phyloP scores from a whole-genome alignment of 768 basidiomycete species.

The Trametes punicea region DNA sequence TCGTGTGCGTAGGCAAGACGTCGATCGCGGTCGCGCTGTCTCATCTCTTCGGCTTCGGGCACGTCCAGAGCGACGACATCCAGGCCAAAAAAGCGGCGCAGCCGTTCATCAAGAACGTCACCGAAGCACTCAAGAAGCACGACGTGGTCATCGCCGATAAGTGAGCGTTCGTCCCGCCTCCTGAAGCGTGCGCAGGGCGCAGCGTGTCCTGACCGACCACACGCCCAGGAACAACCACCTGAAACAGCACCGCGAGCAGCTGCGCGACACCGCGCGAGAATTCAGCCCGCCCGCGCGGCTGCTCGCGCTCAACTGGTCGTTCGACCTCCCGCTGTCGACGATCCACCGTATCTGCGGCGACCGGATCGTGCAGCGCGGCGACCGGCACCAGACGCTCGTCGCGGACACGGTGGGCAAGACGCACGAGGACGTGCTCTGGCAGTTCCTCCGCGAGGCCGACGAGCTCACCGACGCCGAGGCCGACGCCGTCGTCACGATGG shows the following conservation, averaged over 20 bases:
- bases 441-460: constrained; percentile 66
- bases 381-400: constrained; percentile 80
- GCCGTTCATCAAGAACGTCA: constrained; percentile 70
- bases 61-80: constrained; percentile 93
- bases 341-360: constrained; percentile 75
- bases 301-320: constrained; percentile 77
- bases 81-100: constrained; percentile 69
- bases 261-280: constrained; percentile 52
- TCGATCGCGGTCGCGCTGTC: constrained; percentile 73
- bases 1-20: constrained; percentile 73
- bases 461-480: constrained; percentile 62
- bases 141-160: constrained; percentile 92
- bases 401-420: constrained; percentile 46
- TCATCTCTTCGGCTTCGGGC: constrained; percentile 81
- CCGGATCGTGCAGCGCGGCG: constrained; percentile 71
- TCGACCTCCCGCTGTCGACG: constrained; percentile 53
- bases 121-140: constrained; percentile 51
- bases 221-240: constrained; percentile 81
- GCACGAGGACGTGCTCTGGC: constrained; percentile 83
- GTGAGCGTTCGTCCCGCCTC: constrained; percentile 45
- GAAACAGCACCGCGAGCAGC: constrained; percentile 66
- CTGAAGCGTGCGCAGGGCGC: neutral
- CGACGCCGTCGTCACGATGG: constrained; percentile 67
- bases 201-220: neutral
- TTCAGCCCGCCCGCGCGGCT: constrained; percentile 59